phyloP scores from a whole-genome alignment of 371 early-diverging fungal species.

The Thermomucor indicae-seudaticae region DNA sequence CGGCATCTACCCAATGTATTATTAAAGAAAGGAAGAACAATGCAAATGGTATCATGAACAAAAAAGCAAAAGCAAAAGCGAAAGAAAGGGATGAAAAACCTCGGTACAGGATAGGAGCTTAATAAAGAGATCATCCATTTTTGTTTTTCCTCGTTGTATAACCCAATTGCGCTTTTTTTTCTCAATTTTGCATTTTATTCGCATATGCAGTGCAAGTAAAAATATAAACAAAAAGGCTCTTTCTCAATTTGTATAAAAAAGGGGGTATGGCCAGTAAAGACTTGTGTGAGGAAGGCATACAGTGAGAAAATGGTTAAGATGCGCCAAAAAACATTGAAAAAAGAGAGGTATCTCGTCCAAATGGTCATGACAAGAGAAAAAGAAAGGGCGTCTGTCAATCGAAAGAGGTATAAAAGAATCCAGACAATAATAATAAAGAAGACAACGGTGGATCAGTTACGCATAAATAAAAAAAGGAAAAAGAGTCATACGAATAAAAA shows the following conservation, averaged over 20 bases:
- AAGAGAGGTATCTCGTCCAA: neutral
- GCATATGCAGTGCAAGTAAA: constrained; percentile 8
- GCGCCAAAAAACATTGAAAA: neutral
- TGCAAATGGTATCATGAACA: neutral
- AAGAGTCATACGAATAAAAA: constrained; percentile 4
- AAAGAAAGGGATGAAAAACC: neutral
- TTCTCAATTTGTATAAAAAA: constrained; percentile 7
- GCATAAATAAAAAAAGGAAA: constrained; percentile 6
- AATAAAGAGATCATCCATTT: neutral
- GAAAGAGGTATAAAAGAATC: neutral
- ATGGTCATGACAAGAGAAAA: constrained; percentile 2
- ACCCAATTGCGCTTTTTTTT: neutral
- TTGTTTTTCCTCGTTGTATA: neutral
- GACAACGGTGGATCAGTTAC: no score
- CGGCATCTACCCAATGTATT: neutral
- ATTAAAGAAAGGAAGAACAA: neutral
- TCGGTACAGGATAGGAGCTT: no score
- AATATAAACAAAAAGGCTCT: constrained; percentile 9
- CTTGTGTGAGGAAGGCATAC: neutral
- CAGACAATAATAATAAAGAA: no score
- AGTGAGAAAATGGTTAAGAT: neutral
- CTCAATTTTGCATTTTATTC: neutral
- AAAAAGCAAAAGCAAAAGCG: constrained; percentile 2
- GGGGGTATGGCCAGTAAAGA: neutral
- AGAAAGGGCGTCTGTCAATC: neutral